Base-by-base conservation (phyloP, 2,329 filamentous ascomycete genomes). In the Aspergillus novoparasiticus region DNA sequence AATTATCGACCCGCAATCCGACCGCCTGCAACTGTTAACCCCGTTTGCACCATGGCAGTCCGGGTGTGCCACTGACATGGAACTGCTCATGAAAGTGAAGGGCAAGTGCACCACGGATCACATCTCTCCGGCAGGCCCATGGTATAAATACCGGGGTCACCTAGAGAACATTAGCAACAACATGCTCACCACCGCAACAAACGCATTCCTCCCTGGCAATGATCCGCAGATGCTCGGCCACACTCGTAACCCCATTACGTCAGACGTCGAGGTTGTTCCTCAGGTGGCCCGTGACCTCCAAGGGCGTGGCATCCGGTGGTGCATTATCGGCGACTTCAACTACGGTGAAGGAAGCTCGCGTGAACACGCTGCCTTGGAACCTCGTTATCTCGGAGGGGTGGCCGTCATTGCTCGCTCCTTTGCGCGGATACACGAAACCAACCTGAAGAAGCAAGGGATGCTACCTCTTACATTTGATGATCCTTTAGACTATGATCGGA, bases 371-470 rank as follows among this genome's bases (percentile, higher is more conserved):
- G 34, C 34, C 34, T 88, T 98, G 65, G 94, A 98, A 85, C 94
- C 94, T 75, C 89, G 94, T 77, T 93, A 97, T 83, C 89, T 97
- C 66, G 94, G 94, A 76, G 94, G 94, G 78, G 87, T 96, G 73
- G 94, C 94, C 74, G 96, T 98, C 83, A 94, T 98, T 78, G 93
- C 90, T 74, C 90, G 92, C 76, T 92, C 88, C 64, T 98, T 98
- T 78, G 94, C 94, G 73, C 93, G 94, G 89, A 98, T 98, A 77
- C 94, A 98, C 86, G 94, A 98, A 87, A 98, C 94, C 84, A 98
- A 98, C 87, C 83, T 98, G 85, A 98, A 98, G 91, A 98, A 97
- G 89, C 94, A 98, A 87, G 94, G 94, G 80, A 97, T 98, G 93
- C 90, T 98, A 82, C 94, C 94, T 73, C 87, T 98, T 68, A 97